phyloP scores from a whole-genome alignment of 768 basidiomycete genomes.

The Amanita thiersii region DNA sequence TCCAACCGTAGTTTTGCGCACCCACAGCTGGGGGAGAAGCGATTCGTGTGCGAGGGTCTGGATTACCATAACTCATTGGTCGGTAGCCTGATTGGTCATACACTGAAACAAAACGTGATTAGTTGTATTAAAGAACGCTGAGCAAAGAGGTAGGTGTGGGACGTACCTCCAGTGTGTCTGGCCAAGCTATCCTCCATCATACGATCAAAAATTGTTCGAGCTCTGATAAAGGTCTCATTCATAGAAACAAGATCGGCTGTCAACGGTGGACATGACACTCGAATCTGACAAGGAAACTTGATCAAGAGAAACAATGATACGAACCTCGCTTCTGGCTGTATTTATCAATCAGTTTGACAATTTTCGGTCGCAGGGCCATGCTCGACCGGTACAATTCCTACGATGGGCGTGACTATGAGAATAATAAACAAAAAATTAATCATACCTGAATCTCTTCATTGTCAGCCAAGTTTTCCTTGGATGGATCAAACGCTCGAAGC shows the following conservation, averaged over 20 bases:
- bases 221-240: slow-evolving; percentile 90
- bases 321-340: slow-evolving; percentile 86
- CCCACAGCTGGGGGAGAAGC: neutral
- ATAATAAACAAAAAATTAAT: slow-evolving; percentile 7
- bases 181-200: slow-evolving; percentile 92
- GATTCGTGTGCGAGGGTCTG: slow-evolving; percentile 1
- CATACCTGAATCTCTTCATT: slow-evolving; percentile 81
- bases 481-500: slow-evolving; percentile 65
- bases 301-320: slow-evolving; percentile 10
- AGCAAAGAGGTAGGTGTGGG: neutral
- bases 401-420: neutral
- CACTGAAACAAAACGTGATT: slow-evolving; percentile 27
- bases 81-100: slow-evolving; percentile 41
- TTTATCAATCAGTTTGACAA: slow-evolving; percentile 94
- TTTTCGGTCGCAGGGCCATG: slow-evolving; percentile 88
- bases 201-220: slow-evolving; percentile 81
- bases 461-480: slow-evolving; percentile 80
- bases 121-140: slow-evolving; percentile 9
- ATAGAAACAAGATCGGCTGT: slow-evolving; percentile 88
- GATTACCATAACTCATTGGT: slow-evolving; percentile 1
- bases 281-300: neutral
- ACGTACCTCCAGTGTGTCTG: slow-evolving; percentile 54
- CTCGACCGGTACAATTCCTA: slow-evolving; percentile 87
- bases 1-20: too few species aligned
- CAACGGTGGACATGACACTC: slow-evolving; percentile 21